A percentile compares a stretch with the other conserved stretches of the same genome.
Evolutionary conservation across 192 early-diverging fungal genomes (phyloP).

Genomic region (Mortierella alpina): DNA sequence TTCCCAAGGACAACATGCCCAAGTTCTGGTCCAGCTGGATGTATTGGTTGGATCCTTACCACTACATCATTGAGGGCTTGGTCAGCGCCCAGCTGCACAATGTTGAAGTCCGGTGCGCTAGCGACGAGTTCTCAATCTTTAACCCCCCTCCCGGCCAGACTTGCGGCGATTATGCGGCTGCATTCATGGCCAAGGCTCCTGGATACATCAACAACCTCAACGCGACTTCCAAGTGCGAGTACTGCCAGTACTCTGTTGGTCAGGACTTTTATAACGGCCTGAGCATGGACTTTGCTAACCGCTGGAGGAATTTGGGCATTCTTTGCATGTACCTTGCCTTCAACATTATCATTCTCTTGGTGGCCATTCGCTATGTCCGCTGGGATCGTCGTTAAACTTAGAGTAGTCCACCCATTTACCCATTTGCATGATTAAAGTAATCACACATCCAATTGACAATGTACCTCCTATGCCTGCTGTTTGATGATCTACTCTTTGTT

Average conservation of each 20-base stretch:
- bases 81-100: constrained; percentile 67
- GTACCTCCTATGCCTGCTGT: too few relatives aligned
- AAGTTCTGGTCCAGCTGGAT: constrained; percentile 79
- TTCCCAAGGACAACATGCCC: constrained; percentile 69
- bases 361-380: constrained; percentile 54
- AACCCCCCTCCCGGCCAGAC: constrained; percentile 66
- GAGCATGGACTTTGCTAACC: constrained; percentile 58
- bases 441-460: too few relatives aligned
- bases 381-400: constrained; percentile 36
- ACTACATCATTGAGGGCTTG: constrained; percentile 73
- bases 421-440: too few relatives aligned
- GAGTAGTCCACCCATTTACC: too few relatives aligned
- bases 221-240: constrained; percentile 68
- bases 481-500: too few relatives aligned
- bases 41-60: constrained; percentile 76
- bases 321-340: constrained; percentile 65
- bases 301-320: constrained; percentile 80
- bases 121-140: constrained; percentile 66
- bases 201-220: constrained; percentile 71
- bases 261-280: constrained; percentile 68
- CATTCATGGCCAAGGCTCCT: constrained; percentile 60
- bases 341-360: constrained; percentile 58
- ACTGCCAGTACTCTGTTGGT: constrained; percentile 68
- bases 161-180: constrained; percentile 68
- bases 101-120: constrained; percentile 58